Base-by-base conservation (phyloP, 2,329 filamentous ascomycete genomes). In the Hypoxylon sp. region DNA sequence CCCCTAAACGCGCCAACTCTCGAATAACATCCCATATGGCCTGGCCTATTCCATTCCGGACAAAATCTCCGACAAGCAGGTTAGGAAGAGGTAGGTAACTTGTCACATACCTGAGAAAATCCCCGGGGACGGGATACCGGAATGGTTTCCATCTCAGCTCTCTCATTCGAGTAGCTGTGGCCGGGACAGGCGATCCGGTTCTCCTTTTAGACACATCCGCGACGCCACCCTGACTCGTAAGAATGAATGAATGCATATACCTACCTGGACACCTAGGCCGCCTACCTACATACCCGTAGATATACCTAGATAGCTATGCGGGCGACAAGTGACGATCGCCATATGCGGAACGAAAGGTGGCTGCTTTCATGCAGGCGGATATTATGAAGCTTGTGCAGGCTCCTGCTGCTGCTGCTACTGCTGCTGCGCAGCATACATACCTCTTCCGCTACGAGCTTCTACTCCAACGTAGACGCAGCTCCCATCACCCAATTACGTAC, bases 301-400 rank as follows among this genome's bases (percentile, higher is more conserved):
- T 5, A 37, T 44, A 44, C 15, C 37, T 37, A 7, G 6, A 5
- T 42, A 42, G 37, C 15, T 21, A 37, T 44, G 35, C 39, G 32
- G 17, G 54, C 42, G 48, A 47, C 21, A 56, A 56, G 56, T 65
- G 46, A 56, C 15, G 29, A 56, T 31, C 35, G 39, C 24, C 35
- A n/a, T 59, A 68, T 65, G 55, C 60, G 46, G 54, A 51, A 47
- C 53, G 35, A 53, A 37, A 15, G 32, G 27, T 37, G 27, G 27
- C 44, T 24, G 42, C 29, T 44, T 27, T 50, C 32, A 63, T 63
- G 52, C 60, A 56, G 56, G 56, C 32, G 52, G 44, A 27, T 27
- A 27, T 27, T 35, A 50, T 17, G 35, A 60, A 55, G 62, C 42
- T 29, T 42, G 19, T 32, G 44, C 15, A 42, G 24, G 10, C 50